phyloP scores from a whole-genome alignment of 1,284 basidiomycete species.

The Boletellus sp. region DNA sequence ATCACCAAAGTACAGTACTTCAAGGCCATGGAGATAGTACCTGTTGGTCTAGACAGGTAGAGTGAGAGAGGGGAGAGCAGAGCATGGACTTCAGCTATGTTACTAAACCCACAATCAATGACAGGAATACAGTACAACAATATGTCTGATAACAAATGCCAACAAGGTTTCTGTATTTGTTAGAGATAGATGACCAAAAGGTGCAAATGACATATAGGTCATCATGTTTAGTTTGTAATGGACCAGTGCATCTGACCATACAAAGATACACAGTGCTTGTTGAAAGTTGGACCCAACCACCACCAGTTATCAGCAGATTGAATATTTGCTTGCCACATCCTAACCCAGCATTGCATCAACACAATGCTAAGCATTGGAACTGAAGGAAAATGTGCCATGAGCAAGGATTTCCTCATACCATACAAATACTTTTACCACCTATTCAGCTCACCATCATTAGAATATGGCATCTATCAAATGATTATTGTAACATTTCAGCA shows the following conservation, averaged over 20 bases:
- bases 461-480: constrained; percentile 83
- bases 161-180: too few relatives aligned
- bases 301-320: constrained; percentile 75
- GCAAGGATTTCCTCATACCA: constrained; percentile 50
- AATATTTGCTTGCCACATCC: constrained; percentile 68
- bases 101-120: too few relatives aligned
- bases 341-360: constrained; percentile 22
- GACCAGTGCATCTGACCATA: constrained; percentile 72
- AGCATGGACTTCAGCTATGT: too few relatives aligned
- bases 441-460: constrained; percentile 76
- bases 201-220: constrained; percentile 56
- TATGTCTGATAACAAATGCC: constrained; percentile 39
- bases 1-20: too few relatives aligned
- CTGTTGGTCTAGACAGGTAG: too few relatives aligned
- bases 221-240: constrained; percentile 82
- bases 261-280: constrained; percentile 70
- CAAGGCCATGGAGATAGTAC: too few relatives aligned
- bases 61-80: too few relatives aligned
- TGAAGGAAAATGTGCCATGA: too few relatives aligned
- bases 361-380: constrained; percentile 16
- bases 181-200: neutral
- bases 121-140: constrained; percentile 66
- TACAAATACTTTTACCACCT: constrained; percentile 87
- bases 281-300: constrained; percentile 71
- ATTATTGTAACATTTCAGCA: constrained; percentile 66